These are phyloP conservation scores for Heritiera fomes DNA, from an alignment of 345 rosid genomes.

Conservation along the genomic window DNA sequence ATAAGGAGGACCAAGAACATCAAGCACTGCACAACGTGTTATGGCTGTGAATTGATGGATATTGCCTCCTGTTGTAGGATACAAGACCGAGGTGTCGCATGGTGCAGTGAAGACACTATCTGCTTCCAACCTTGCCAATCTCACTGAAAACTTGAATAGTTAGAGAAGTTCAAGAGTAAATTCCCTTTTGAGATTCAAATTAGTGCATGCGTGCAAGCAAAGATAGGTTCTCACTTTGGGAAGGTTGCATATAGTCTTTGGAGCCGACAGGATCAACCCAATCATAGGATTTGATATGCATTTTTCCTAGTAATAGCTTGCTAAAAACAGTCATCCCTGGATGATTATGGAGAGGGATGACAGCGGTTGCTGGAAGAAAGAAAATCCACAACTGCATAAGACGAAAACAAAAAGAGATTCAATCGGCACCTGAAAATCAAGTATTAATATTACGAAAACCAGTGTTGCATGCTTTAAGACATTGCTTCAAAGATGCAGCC, in stretches of 20 bases:
- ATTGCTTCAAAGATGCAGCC: too few relatives aligned
- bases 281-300: conserved; percentile 76
- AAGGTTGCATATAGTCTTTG: conserved; percentile 11
- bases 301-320: conserved; percentile 60
- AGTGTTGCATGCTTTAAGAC: too few relatives aligned
- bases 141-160: conserved; percentile 34
- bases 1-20: conserved; percentile 77
- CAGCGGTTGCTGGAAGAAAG: conserved; percentile 62
- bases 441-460: too few relatives aligned
- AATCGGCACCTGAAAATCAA: conserved; percentile 11
- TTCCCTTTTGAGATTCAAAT: neutral
- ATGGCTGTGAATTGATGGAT: conserved; percentile 67
- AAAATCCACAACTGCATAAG: conserved; percentile 57
- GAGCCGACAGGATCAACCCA: conserved; percentile 40
- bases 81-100: conserved; percentile 60
- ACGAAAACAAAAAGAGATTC: neutral
- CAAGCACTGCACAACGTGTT: conserved; percentile 67
- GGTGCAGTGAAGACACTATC: conserved; percentile 50
- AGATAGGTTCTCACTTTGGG: conserved; percentile 37
- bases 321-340: conserved; percentile 78
- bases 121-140: conserved; percentile 43
- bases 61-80: conserved; percentile 77
- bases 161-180: neutral
- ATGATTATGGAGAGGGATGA: conserved; percentile 78
- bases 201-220: neutral